Evolutionary conservation across 176 grass and related monocot species (phyloP), one percentile per base, ranked within the genome.

Genomic region (Oryza officinalis): DNA sequence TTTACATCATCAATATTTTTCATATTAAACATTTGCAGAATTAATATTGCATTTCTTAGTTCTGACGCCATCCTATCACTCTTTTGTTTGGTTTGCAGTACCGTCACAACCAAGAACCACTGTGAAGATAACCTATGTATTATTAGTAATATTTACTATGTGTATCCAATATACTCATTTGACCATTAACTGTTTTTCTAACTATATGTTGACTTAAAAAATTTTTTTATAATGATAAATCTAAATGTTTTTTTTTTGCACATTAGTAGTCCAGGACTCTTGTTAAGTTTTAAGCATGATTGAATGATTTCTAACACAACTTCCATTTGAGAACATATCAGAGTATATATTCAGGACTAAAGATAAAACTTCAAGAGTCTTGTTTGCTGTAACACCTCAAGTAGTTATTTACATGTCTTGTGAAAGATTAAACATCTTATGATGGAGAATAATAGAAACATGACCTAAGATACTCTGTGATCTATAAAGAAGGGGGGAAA

Each of bases 1-100:
- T 60, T 23, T 60, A 23, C 20, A 23, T 10, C 18, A 23, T 60
- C 8, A 23, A 60, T 60, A 60, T 23, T 23, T 60, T 60, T 60
- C 54, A 10, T 8, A 60, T 60, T 10, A 60, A 60, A 60, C 22
- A 60, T 38, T 10, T 60, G 54, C n/a, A 10, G 20, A 75, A 22
- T 74, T 83, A 47, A 37, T 63, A 65, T 75, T 66, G 59, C 20
- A 45, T 54, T 82, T 22, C 52, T 60, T 22, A 77, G 57, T 76
- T 59, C 30, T 77, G 74, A 50, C 8, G 61, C 52, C 65, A 65
- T 69, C 8, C 26, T 71, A 72, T 79, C 0, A 35, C 30, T 38
- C 12, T 66, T 66, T 50, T 65, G 64, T 60, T 32, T 26, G 20
- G 7, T 74, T 65, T 74, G 8, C 27, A 83, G 25, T 59, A 27